Conservation (phyloP, 352 stramenopile species). For the Globisporangium paddicum region DNA sequence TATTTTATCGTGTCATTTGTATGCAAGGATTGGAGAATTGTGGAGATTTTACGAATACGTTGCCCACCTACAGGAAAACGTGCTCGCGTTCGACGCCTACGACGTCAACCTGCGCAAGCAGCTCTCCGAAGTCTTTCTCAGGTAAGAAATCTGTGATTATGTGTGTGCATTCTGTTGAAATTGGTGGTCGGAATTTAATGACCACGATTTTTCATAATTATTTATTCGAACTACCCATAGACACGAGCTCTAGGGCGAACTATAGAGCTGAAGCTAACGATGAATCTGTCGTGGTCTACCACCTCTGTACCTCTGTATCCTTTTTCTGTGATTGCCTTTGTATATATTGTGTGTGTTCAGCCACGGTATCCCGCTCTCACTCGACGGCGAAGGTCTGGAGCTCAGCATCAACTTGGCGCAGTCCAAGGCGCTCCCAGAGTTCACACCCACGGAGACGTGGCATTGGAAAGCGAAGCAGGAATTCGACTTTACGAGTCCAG, state of each 20-base stretch:
- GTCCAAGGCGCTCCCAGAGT: constrained; percentile 30
- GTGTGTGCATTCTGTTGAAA: not conserved
- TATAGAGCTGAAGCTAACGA: not conserved
- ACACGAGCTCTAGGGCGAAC: constrained; percentile 9
- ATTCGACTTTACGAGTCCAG: constrained; percentile 15
- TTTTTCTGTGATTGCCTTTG: constrained; percentile 6
- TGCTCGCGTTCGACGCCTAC: constrained; percentile 93
- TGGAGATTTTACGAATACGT: not conserved
- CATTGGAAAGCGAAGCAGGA: constrained; percentile 13
- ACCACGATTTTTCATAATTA: not conserved
- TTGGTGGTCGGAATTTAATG: not conserved
- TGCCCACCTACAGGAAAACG: constrained; percentile 76
- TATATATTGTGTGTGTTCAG: constrained; percentile 18
- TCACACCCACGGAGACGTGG: constrained; percentile 29
- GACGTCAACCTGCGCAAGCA: constrained; percentile 67
- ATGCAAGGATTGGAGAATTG: not conserved
- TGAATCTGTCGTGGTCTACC: not conserved
- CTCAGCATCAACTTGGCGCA: constrained; percentile 43
- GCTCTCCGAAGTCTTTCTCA: constrained; percentile 76
- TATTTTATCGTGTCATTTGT: not conserved
- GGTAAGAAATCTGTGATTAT: constrained; percentile 22
- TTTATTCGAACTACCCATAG: no score
- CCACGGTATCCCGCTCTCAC: constrained; percentile 55
- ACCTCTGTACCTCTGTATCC: no score
- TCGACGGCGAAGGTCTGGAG: constrained; percentile 22